phyloP scores from a whole-genome alignment of 768 basidiomycete species.

The Boletus vermiculosoides region DNA sequence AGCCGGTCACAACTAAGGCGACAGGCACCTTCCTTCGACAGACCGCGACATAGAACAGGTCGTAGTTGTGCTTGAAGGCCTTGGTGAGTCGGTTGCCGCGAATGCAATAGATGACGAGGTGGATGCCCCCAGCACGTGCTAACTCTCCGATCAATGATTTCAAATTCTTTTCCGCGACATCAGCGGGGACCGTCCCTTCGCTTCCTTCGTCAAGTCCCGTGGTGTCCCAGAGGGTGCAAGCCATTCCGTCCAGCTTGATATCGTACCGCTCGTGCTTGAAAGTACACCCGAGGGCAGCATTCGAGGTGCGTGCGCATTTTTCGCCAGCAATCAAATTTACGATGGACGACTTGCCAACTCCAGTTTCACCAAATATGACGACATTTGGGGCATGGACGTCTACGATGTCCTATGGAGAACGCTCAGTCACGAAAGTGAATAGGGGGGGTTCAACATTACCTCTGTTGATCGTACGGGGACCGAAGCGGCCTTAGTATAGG shows the following conservation, averaged over 20 bases:
- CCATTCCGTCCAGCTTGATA: not conserved
- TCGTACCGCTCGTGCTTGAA: not conserved
- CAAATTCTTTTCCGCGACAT: not conserved
- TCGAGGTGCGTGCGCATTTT: no score
- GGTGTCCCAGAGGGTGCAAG: constrained; percentile 6
- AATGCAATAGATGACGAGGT: constrained; percentile 9
- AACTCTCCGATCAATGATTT: not conserved
- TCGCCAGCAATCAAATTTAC: no score
- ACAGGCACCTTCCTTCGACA: constrained; percentile 36
- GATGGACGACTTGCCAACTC: no score
- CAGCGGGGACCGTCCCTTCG: constrained; percentile 8
- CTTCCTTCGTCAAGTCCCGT: constrained; percentile 9
- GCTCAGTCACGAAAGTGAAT: no score
- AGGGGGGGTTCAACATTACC: no score
- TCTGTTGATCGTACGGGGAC: no score
- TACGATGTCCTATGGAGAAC: no score
- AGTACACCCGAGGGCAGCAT: not conserved
- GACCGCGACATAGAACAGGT: constrained; percentile 32
- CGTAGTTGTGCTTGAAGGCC: constrained; percentile 32
- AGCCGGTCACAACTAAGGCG: constrained; percentile 36
- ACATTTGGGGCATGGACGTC: no score
- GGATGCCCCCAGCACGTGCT: not conserved
- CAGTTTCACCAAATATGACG: no score
- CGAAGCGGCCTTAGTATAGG: no score
- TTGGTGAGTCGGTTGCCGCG: not conserved